Percentiles rank a stretch among this genome's conserved stretches.
These are phyloP conservation scores for Diaporthe amygdali DNA, from an alignment of 2,329 filamentous ascomycete species.

Conservation along the genomic window DNA sequence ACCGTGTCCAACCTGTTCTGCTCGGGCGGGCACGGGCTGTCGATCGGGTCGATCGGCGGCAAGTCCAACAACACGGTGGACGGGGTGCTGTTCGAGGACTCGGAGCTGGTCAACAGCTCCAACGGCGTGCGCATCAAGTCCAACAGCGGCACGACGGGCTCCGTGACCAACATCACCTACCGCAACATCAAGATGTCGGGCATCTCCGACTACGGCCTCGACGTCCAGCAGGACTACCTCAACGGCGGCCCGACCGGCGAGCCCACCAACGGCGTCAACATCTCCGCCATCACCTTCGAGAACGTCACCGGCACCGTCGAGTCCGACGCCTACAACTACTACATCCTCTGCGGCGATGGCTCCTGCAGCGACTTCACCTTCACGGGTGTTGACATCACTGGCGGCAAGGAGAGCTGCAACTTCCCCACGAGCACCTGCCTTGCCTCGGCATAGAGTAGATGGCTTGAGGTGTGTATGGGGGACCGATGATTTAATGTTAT, in stretches of 20 bases:
- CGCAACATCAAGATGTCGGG: slow-evolving; percentile 31
- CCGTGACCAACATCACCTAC: slow-evolving; percentile 44
- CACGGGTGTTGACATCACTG: slow-evolving; percentile 52
- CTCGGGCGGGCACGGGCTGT: slow-evolving; percentile 49
- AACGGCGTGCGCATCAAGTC: slow-evolving; percentile 61
- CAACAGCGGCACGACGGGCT: slow-evolving; percentile 49
- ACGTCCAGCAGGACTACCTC: slow-evolving; percentile 50
- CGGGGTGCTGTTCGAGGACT: slow-evolving; percentile 54
- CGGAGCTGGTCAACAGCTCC: slow-evolving; percentile 54
- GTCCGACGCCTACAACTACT: slow-evolving; percentile 45
- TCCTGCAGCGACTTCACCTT: slow-evolving; percentile 60
- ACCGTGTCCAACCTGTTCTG: slow-evolving; percentile 50
- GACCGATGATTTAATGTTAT: neutral
- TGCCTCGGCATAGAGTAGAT: neutral
- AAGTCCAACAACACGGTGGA: slow-evolving; percentile 58
- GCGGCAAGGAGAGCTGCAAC: slow-evolving; percentile 43
- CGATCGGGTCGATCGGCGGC: slow-evolving; percentile 50
- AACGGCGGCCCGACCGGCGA: slow-evolving; percentile 51
- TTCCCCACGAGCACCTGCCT: slow-evolving; percentile 23
- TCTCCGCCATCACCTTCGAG: slow-evolving; percentile 52
- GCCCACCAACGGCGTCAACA: slow-evolving; percentile 56
- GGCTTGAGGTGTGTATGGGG: too few species aligned
- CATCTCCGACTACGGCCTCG: slow-evolving; percentile 39
- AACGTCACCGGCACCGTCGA: slow-evolving; percentile 49
- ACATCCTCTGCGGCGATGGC: slow-evolving; percentile 58